These are phyloP conservation scores for Xylaria sp. DNA, from an alignment of 2,329 filamentous ascomycete species.

Conservation along the genomic window DNA sequence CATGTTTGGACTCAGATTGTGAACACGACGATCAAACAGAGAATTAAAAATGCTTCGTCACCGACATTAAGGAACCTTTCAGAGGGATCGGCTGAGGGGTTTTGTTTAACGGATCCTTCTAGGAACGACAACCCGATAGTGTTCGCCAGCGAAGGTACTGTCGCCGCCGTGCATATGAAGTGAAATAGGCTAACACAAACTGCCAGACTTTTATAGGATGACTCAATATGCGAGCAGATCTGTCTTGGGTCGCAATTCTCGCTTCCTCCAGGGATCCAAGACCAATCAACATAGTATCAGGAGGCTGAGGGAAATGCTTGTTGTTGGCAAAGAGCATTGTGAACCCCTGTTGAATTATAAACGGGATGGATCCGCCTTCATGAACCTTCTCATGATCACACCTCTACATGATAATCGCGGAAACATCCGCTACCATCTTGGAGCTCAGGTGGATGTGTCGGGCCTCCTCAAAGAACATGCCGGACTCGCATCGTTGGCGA, in stretches of 20 bases:
- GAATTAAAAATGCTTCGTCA: constrained; percentile 75
- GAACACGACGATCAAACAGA: constrained; percentile 73
- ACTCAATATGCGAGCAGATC: constrained; percentile 81
- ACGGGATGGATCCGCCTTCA: constrained; percentile 80
- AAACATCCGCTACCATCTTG: constrained; percentile 73
- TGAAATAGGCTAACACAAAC: constrained; percentile 22
- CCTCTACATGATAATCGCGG: constrained; percentile 76
- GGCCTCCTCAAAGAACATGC: constrained; percentile 74
- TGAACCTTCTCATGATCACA: constrained; percentile 81
- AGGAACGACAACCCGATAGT: constrained; percentile 79
- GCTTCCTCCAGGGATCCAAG: constrained; percentile 80
- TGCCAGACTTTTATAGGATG: constrained; percentile 75
- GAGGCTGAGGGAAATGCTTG: constrained; percentile 70
- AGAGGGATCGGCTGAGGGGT: constrained; percentile 80
- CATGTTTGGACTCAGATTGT: constrained; percentile 75
- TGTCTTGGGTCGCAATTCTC: constrained; percentile 79
- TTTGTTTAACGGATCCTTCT: constrained; percentile 80
- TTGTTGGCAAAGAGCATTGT: constrained; percentile 73
- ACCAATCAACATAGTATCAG: constrained; percentile 72
- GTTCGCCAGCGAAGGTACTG: constrained; percentile 76
- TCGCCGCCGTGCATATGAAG: neutral
- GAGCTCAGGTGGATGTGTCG: constrained; percentile 77
- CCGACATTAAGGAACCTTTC: constrained; percentile 73
- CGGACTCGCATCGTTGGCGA: constrained; percentile 70
- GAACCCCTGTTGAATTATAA: constrained; percentile 83